Conservation (phyloP, 192 early-diverging fungal genomes). For the Phycomyces nitens region DNA sequence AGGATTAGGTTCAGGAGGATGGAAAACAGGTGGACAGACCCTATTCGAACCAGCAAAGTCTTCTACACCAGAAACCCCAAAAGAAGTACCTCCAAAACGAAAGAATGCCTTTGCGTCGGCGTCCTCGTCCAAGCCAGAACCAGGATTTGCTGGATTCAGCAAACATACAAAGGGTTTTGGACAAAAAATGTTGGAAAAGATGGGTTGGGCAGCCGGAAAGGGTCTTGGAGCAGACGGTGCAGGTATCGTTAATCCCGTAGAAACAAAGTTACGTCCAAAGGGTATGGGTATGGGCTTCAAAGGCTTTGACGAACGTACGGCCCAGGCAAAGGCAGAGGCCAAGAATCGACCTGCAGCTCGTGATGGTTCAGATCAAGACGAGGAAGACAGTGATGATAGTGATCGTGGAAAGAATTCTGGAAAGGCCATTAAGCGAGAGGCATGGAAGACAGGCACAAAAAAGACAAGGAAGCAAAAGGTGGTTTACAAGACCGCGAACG, state of each 20-base stretch:
- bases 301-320: constrained; percentile 75
- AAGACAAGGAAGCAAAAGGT: constrained; percentile 37
- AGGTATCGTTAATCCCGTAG: constrained; percentile 90
- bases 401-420: constrained; percentile 17
- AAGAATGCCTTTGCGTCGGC: constrained; percentile 17
- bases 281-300: constrained; percentile 81
- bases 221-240: constrained; percentile 83
- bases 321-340: constrained; percentile 54
- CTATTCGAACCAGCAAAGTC: constrained; percentile 19
- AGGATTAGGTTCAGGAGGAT: constrained; percentile 17
- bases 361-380: constrained; percentile 32
- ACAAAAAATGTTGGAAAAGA: constrained; percentile 79
- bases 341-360: constrained; percentile 26
- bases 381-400: constrained; percentile 15
- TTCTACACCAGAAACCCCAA: background rate
- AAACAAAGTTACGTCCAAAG: constrained; percentile 77
- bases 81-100: constrained; percentile 13
- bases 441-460: constrained; percentile 41
- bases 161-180: constrained; percentile 73
- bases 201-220: constrained; percentile 87
- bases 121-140: constrained; percentile 30
- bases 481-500: constrained; percentile 72
- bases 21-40: background rate
- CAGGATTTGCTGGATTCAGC: constrained; percentile 86
- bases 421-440: constrained; percentile 38